Percentiles rank a stretch among this genome's conserved stretches.
Conservation (phyloP, 225 moss, liverwort and hornwort genomes). For the Pseudoscleropodium purum region DNA sequence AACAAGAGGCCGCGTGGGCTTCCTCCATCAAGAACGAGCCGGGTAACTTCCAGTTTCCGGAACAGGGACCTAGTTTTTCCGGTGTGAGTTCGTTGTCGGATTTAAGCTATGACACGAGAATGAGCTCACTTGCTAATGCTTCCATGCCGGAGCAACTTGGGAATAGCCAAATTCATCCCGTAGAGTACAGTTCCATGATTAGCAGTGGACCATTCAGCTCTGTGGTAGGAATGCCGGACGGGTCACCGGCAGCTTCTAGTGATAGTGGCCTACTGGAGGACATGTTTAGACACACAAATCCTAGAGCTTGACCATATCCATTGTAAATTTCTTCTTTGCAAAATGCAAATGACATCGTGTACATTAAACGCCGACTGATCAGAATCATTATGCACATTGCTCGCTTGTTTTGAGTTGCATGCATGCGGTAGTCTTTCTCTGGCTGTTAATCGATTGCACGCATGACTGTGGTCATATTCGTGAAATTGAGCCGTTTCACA, state of each 20-base stretch:
- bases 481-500: not conserved
- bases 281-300: slow-evolving; percentile 10
- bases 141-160: not conserved
- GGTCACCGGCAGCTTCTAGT: not conserved
- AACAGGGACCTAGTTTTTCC: not conserved
- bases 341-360: not conserved
- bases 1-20: not conserved
- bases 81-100: slow-evolving; percentile 2
- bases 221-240: not conserved
- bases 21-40: not conserved
- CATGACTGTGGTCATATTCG: not conserved
- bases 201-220: not conserved
- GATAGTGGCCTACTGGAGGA: slow-evolving; percentile 31
- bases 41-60: not conserved
- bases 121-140: not conserved
- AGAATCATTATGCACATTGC: not conserved
- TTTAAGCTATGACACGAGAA: slow-evolving; percentile 1
- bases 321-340: not conserved
- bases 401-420: not conserved
- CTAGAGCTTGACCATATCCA: not conserved
- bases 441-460: not conserved
- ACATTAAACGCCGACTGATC: not conserved
- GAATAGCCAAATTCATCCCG: not conserved
- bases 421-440: not conserved
- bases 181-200: not conserved